Base-by-base conservation (phyloP, 176 grass and related monocot genomes). In the Ensete glaucum region DNA sequence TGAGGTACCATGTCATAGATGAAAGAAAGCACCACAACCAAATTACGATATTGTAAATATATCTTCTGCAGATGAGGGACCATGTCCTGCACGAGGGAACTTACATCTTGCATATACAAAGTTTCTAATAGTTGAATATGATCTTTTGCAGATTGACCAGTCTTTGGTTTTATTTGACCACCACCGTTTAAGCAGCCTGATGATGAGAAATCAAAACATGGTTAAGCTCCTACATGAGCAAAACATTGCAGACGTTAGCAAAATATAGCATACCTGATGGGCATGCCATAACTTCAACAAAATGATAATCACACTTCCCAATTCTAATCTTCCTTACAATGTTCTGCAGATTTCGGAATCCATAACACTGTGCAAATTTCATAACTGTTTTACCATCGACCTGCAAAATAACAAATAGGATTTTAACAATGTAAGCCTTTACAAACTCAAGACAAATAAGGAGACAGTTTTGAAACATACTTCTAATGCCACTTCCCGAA, bases 251-350 rank as follows among this genome's bases (percentile, higher is more conserved):
- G 29, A 27, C 21, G 13, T 10, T 9, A n/a, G 1, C 9, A 23
- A 53, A 53, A 60, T 64, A 52, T 59, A 9, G 25, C 49, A 27
- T 92, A 98, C 95, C 95, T 91, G 95, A 89, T 80, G 95, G 95
- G 43, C 95, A 98, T 10, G 95, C 95, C 95, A 98, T 98, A 79
- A 98, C 88, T 98, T 98, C 95, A 77, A 98, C 69, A 50, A 89
- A 98, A 49, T 98, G 88, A 73, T 98, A 98, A 62, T 98, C 95
- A 24, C 92, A 92, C 85, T 89, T 98, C 73, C 95, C 86, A 63
- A 84, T 98, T 73, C 93, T 98, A 84, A 93, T 86, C 78, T 91
- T 99, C 69, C 88, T 89, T 79, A 99, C 90, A 74, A 99, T 72
- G 67, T 94, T 99, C 81, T 93, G 90, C 67, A 99, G 79, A 77